Evolutionary conservation across 257 asterid genomes (phyloP), one percentile per base, ranked within the genome.

Genomic region (Rhazya stricta): DNA sequence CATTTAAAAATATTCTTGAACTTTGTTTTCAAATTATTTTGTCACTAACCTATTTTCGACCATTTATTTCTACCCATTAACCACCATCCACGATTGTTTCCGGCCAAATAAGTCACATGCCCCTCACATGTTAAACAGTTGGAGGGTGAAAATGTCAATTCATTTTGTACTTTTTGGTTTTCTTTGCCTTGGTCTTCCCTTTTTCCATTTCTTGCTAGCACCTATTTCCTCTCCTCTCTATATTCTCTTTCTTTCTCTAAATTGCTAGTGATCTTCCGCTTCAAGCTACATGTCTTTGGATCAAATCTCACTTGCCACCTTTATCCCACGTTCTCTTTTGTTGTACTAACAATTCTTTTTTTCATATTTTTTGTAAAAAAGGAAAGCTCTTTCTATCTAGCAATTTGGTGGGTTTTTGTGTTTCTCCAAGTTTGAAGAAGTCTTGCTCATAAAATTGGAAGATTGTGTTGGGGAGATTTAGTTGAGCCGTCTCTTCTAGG

Each of bases 191-290:
- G 23, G 27, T n/a, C 42, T 6, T n/a, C 13, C 19, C 21, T 29
- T 45, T 70, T 29, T 23, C 9, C 32, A 10, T 23, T 57, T 23
- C 13, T 7, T 18, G 29, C 70, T 25, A 23, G 27, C 34, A 0
- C 18, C 4, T 69, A 13, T 77, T 63, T 73, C 62, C 75, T 61
- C 67, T 43, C 45, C 36, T 42, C 21, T 27, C 67, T 30, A 12
- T 36, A 0, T 7, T 67, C 13, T n/a, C n/a, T n/a, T n/a, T n/a
- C n/a, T n/a, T n/a, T n/a, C n/a, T 68, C 82, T 76, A 76, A 67
- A 79, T 81, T 76, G 62, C 79, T 77, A 85, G 84, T 80, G 80
- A 76, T 77, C 79, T 79, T 62, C 68, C 73, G 71, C 48, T 54
- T 71, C 18, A 13, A 32, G 62, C 74, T 29, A 50, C 71, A 57